These are phyloP conservation scores for Avena atlantica DNA, from an alignment of 176 grass and related monocot species.

Conservation along the genomic window DNA sequence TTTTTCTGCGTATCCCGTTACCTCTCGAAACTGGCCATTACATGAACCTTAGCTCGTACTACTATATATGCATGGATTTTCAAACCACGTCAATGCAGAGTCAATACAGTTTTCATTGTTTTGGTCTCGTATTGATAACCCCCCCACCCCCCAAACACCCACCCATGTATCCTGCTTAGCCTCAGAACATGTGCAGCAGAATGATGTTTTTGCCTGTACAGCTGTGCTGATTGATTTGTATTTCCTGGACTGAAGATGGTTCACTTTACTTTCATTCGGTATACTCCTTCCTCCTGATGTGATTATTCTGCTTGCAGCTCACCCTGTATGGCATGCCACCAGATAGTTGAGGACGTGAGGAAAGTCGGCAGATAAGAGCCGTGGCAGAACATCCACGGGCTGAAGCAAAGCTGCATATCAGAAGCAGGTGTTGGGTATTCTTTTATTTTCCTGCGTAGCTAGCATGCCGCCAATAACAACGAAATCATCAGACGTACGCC, in stretches of 20 bases:
- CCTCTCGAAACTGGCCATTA: background rate
- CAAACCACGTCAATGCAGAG: background rate
- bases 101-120: background rate
- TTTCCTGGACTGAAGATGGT: background rate
- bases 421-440: too few species aligned
- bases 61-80: background rate
- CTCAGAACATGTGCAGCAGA: background rate
- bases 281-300: background rate
- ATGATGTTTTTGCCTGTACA: background rate
- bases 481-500: slow-evolving; percentile 2
- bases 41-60: background rate
- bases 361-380: slow-evolving; percentile 22
- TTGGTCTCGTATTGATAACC: background rate
- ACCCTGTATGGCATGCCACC: slow-evolving; percentile 48
- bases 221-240: background rate
- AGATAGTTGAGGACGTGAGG: slow-evolving; percentile 2
- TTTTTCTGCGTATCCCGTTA: background rate
- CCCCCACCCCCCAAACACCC: too few species aligned
- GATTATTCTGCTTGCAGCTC: slow-evolving; percentile 58
- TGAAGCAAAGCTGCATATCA: slow-evolving; percentile 19
- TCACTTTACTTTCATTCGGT: background rate
- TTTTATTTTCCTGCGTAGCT: too few species aligned
- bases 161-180: background rate
- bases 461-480: slow-evolving; percentile 36
- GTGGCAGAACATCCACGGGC: slow-evolving; percentile 1